Conservation (phyloP, 2,329 filamentous ascomycete species). For the Aspergillus latus region DNA sequence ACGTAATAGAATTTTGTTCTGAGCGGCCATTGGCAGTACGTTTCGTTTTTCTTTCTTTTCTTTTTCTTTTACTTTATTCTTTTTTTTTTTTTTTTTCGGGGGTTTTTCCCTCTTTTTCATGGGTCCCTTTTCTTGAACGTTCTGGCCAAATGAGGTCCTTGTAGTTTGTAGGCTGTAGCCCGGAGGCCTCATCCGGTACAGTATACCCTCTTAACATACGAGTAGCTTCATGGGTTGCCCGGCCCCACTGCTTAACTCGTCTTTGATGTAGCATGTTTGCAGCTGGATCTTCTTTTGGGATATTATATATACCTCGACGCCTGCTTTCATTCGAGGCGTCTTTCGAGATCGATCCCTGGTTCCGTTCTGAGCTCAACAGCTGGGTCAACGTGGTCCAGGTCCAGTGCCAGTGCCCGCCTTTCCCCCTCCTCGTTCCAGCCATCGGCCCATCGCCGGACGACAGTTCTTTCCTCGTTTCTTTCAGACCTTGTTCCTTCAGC, state of each 20-base stretch:
- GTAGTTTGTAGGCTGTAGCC: not conserved
- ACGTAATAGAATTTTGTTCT: constrained; percentile 9
- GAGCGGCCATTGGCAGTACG: constrained; percentile 10
- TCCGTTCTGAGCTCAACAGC: not conserved
- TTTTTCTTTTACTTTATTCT: too few relatives aligned
- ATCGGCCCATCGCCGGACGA: constrained; percentile 10
- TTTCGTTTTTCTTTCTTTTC: constrained; percentile 2
- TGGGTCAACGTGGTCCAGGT: not conserved
- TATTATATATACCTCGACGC: not conserved
- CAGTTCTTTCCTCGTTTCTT: not conserved
- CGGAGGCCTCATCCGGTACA: not conserved
- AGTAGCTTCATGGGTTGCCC: constrained; percentile 1
- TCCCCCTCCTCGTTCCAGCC: constrained; percentile 3
- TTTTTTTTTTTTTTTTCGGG: too few relatives aligned
- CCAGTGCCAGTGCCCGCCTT: not conserved
- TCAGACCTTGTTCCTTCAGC: not conserved
- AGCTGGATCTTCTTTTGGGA: not conserved
- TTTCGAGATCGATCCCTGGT: not conserved
- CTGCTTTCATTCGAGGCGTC: not conserved
- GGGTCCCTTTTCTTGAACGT: too few relatives aligned
- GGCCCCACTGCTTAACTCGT: constrained; percentile 5
- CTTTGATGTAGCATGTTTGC: not conserved
- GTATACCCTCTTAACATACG: not conserved
- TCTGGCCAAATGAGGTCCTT: not conserved
- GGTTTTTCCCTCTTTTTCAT: too few relatives aligned